Evolutionary conservation across 2,329 filamentous ascomycete species (phyloP), one percentile per base, ranked within the genome.

Genomic region (Sclerotinia spermophila): DNA sequence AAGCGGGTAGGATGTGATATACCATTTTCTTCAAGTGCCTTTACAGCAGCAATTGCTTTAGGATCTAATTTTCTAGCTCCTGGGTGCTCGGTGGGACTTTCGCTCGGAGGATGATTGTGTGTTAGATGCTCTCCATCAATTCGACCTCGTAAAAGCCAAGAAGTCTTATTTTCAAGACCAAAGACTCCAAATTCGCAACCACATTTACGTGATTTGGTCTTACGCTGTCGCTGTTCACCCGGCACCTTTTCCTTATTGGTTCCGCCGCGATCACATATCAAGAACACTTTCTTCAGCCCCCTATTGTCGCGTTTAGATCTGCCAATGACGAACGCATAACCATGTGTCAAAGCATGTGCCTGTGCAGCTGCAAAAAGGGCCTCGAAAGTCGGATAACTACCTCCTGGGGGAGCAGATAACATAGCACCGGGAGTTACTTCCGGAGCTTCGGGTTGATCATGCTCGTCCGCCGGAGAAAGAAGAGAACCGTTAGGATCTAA

Each of bases 181-280:
- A 90, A 90, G 78, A 90, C 90, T n/a, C 88, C 88, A 78, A 90
- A 90, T 42, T 87, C 87, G 73, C 88, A 90, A 75, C 90, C 88
- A 75, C 88, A 90, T 76, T 90, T 90, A 60, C 88, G 84, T n/a
- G 88, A 90, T 13, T 88, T 89, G 1, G 88, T 90, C 79, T 90
- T 90, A 70, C 88, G 85, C 72, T 86, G 84, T 33, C 77, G 76
- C 55, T 78, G 76, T 68, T 80, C 79, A 30, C 77, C 78, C 0
- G 77, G 77, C 0, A 79, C 73, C 62, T 79, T 79, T 67, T 78
- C 77, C 79, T 90, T 88, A 1, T 88, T 89, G n/a, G 89, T 87
- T 56, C 88, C 88, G 5, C 88, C 88, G 69, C 88, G 84, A 76
- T 90, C 88, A 76, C 88, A 90, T 27, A 90, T 88, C 72, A 90